Conservation (phyloP, 345 rosid genomes). For the Excoecaria agallocha region DNA sequence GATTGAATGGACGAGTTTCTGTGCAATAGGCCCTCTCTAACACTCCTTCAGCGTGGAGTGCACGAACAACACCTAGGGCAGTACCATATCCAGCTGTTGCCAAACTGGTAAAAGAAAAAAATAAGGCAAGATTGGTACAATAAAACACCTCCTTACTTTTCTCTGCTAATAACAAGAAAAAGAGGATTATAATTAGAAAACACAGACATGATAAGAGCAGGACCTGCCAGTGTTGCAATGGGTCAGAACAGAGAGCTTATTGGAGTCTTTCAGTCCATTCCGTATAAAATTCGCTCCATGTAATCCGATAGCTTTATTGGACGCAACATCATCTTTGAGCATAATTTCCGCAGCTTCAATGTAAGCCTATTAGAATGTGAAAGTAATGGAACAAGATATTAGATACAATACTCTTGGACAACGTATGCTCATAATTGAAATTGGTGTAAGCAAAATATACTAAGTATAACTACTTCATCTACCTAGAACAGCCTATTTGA, state of each 20-base stretch:
- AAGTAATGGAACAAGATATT: not conserved
- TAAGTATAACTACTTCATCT: not conserved
- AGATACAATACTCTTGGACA: not conserved
- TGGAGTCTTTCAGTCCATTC: slow-evolving; percentile 39
- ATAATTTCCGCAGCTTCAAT: slow-evolving; percentile 75
- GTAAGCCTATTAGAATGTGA: slow-evolving; percentile 47
- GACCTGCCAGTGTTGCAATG: slow-evolving; percentile 99
- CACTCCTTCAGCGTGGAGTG: slow-evolving; percentile 63
- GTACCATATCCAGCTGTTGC: slow-evolving; percentile 99
- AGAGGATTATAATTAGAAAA: not conserved
- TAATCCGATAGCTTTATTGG: slow-evolving; percentile 85
- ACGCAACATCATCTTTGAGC: slow-evolving; percentile 87
- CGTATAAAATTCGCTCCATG: slow-evolving; percentile 62
- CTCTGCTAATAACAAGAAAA: slow-evolving; percentile 9
- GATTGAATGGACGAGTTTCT: slow-evolving; percentile 97
- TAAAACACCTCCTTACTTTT: not conserved
- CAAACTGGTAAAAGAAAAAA: slow-evolving; percentile 47
- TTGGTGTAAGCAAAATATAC: not conserved
- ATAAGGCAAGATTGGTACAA: not conserved
- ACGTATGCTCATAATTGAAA: not conserved
- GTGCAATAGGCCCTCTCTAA: slow-evolving; percentile 89
- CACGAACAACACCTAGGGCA: slow-evolving; percentile 88
- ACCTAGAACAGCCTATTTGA: not conserved
- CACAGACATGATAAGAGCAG: not conserved
- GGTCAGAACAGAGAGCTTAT: slow-evolving; percentile 64